A percentile compares a stretch with the other conserved stretches of the same genome.
Evolutionary conservation across 2,329 filamentous ascomycete genomes (phyloP).

Genomic region (Sphaceloma murrayae): DNA sequence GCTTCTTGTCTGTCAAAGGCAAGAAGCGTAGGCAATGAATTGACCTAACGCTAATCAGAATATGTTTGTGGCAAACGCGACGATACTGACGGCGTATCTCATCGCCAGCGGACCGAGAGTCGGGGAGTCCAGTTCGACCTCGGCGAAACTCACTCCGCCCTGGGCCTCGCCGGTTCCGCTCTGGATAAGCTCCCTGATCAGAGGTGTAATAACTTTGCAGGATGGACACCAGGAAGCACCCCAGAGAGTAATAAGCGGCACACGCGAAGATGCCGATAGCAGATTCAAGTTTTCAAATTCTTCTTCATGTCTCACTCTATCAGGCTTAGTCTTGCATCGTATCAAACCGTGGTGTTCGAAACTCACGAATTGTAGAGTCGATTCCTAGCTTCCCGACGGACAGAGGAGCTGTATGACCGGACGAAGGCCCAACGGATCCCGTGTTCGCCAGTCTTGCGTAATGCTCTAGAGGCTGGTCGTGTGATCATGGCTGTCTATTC

Average conservation of each 20-base stretch:
- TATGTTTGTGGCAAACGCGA: neutral
- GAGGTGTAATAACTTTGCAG: constrained; percentile 35
- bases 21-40: constrained; percentile 40
- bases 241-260: constrained; percentile 42
- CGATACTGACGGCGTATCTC: constrained; percentile 30
- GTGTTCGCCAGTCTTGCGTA: too few relatives aligned
- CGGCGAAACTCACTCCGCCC: constrained; percentile 39
- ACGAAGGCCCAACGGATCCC: too few relatives aligned
- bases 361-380: constrained; percentile 19
- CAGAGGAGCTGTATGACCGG: constrained; percentile 20
- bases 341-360: neutral
- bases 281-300: constrained; percentile 41
- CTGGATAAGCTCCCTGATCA: constrained; percentile 36
- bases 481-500: too few relatives aligned
- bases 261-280: constrained; percentile 37
- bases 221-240: constrained; percentile 40
- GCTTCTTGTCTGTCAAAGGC: constrained; percentile 43
- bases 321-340: neutral
- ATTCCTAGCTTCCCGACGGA: constrained; percentile 17
- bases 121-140: constrained; percentile 40
- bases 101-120: constrained; percentile 35
- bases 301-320: constrained; percentile 37
- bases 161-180: constrained; percentile 37
- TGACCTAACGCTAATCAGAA: constrained; percentile 31
- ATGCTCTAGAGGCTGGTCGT: too few relatives aligned